Base-by-base conservation (phyloP, 2,329 filamentous ascomycete genomes). In the Corynespora cassiicola region DNA sequence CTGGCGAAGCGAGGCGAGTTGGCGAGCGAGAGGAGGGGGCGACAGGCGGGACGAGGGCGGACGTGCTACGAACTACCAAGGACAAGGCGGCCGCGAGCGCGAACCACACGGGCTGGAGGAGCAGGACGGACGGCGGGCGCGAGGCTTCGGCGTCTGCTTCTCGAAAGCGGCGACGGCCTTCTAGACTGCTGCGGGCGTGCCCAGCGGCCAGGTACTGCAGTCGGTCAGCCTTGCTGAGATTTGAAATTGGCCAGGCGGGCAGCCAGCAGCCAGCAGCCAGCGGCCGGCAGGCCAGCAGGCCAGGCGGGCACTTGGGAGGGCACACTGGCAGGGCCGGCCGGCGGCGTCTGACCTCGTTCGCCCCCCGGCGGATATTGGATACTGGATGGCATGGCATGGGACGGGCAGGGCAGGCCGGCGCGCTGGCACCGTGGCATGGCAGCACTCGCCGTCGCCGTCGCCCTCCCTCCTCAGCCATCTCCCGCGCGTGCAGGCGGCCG, bases 181-280 rank as follows among this genome's bases (percentile, higher is more conserved):
- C n/a, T n/a, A n/a, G n/a, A n/a, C n/a, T n/a, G n/a, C n/a, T n/a
- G n/a, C n/a, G n/a, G n/a, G 47, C 31, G 22, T 29, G 31, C 31
- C 38, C 45, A 29, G 45, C 37, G 28, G 29, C 45, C 51, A 45
- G 36, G 45, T 33, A 48, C 36, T 44, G 45, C 42, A 38, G 38
- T n/a, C 44, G 41, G 45, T 51, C 52, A 56, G 52, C 42, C 52
- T 46, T 43, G 42, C 42, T 42, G 27, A 38, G 41, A 45, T 15
- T 16, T 45, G 38, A n/a, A n/a, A n/a, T n/a, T n/a, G n/a, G n/a
- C n/a, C n/a, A n/a, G n/a, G n/a, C n/a, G n/a, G n/a, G n/a, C n/a
- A n/a, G n/a, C n/a, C n/a, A n/a, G n/a, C n/a, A n/a, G n/a, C n/a
- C n/a, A n/a, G n/a, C n/a, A n/a, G n/a, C n/a, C n/a, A n/a, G n/a